Percentiles rank a stretch among this genome's conserved stretches.
Conservation (phyloP, 192 early-diverging fungal genomes). For the Allomyces javanicus region DNA sequence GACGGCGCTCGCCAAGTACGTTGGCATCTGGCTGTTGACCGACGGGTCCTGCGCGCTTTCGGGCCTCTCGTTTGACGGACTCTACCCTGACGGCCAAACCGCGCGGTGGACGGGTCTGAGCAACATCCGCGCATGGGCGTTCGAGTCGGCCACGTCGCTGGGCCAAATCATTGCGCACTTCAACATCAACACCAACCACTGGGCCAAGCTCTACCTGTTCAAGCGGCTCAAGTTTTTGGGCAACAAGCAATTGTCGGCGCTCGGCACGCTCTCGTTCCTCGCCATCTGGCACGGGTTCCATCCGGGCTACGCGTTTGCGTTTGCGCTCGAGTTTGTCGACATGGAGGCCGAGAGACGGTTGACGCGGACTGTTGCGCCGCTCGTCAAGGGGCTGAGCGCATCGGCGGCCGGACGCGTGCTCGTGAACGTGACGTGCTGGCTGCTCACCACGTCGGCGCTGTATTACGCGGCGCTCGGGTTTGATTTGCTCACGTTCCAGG, state of each 20-base stretch:
- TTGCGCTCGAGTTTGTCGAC: constrained; percentile 34
- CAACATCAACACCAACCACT: constrained; percentile 45
- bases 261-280: constrained; percentile 25
- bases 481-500: not conserved
- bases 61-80: constrained; percentile 36
- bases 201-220: constrained; percentile 40
- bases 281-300: constrained; percentile 45
- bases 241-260: constrained; percentile 29
- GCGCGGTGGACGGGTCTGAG: constrained; percentile 28
- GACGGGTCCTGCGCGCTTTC: constrained; percentile 33
- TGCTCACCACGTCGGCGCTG: not conserved
- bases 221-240: constrained; percentile 32
- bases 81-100: constrained; percentile 15
- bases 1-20: constrained; percentile 17
- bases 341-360: constrained; percentile 24
- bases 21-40: constrained; percentile 37
- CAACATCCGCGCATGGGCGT: constrained; percentile 23
- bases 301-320: constrained; percentile 32
- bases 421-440: not conserved
- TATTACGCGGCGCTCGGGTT: not conserved
- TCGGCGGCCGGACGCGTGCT: not conserved
- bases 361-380: constrained; percentile 9
- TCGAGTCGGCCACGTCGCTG: constrained; percentile 29
- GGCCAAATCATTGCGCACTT: constrained; percentile 29
- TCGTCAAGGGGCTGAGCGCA: constrained; percentile 13